These are phyloP conservation scores for Coriolopsis trogii DNA, from an alignment of 1,284 basidiomycete genomes.

Conservation along the genomic window DNA sequence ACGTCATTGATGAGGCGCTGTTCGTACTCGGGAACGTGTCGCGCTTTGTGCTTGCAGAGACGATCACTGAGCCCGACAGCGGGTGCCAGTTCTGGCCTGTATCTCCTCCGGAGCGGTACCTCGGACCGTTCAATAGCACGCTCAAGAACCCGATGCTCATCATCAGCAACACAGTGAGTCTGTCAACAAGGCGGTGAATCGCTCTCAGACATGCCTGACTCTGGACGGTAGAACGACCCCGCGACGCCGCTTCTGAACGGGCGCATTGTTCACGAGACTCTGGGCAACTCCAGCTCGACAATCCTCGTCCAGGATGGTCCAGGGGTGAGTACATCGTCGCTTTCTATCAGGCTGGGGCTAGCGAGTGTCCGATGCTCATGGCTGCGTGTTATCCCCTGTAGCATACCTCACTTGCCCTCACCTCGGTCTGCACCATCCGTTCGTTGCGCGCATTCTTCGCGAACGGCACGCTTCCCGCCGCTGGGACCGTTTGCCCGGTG, in stretches of 20 bases:
- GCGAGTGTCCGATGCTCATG: background rate
- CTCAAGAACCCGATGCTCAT: conserved; percentile 32
- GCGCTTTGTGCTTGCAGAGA: conserved; percentile 24
- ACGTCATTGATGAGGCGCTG: conserved; percentile 28
- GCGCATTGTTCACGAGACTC: conserved; percentile 20
- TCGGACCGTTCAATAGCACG: conserved; percentile 34
- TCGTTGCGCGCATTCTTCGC: conserved; percentile 26
- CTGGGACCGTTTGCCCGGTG: conserved; percentile 26
- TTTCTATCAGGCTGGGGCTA: too few relatives aligned
- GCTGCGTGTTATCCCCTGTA: background rate
- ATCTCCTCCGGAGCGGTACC: conserved; percentile 25
- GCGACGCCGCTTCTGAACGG: conserved; percentile 34
- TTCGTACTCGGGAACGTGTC: conserved; percentile 24
- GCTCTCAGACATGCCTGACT: background rate
- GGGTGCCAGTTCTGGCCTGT: conserved; percentile 32
- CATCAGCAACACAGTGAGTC: conserved; percentile 31
- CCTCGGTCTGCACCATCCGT: conserved; percentile 30
- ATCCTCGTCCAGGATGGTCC: conserved; percentile 31
- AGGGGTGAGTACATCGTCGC: conserved; percentile 27
- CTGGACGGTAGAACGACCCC: conserved; percentile 21
- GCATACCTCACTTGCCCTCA: conserved; percentile 5
- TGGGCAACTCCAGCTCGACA: conserved; percentile 28
- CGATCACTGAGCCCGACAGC: conserved; percentile 27
- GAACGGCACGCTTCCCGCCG: conserved; percentile 29
- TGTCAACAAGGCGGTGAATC: background rate